Base-by-base conservation (phyloP, 2,329 filamentous ascomycete species). In the Pestalotiopsis sp. region DNA sequence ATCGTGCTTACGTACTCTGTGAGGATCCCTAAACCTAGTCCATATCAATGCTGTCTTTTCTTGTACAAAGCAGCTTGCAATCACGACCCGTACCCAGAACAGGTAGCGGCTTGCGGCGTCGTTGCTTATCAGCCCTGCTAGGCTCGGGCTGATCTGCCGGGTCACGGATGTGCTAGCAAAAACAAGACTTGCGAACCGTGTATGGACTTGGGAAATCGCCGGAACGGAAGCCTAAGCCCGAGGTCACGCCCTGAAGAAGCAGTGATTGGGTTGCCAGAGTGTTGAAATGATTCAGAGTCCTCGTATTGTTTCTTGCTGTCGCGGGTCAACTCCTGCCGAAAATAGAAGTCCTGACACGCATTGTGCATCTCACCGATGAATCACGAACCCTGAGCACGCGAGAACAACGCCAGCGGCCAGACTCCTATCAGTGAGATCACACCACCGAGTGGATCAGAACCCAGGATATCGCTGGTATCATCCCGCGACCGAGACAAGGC, bases 101-200 rank as follows among this genome's bases (percentile, higher is more conserved):
- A 36, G 7, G 31, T 36, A 36, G 31, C 31, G 31, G 31, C 31
- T 3, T 11, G 45, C 45, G 45, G 59, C 25, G 31, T 39, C 11
- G 27, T 20, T 38, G 25, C 59, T 62, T 62, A 62, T 62, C 59
- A 62, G 59, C 59, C 59, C 59, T 62, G 59, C 59, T 20, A 62
- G 59, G 31, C 59, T 27, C 23, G 23, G 57, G 57, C 57, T 59
- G 23, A 59, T 59, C 57, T 14, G 25, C 57, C 17, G 23, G 23
- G 23, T 27, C 27, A 36, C 59, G 59, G 59, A 62, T 62, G 27
- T 36, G 31, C 27, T 39, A 20, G 31, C 31, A 36, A 36, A 36
- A 36, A 36, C 31, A 9, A 20, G 45, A 20, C 45, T 52, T 20
- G 20, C 45, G 45, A n/a, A 52, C 20, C 45, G 20, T 9, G 45